Base-by-base conservation (phyloP, 2,329 filamentous ascomycete species). In the Aspergillus calidoustus region DNA sequence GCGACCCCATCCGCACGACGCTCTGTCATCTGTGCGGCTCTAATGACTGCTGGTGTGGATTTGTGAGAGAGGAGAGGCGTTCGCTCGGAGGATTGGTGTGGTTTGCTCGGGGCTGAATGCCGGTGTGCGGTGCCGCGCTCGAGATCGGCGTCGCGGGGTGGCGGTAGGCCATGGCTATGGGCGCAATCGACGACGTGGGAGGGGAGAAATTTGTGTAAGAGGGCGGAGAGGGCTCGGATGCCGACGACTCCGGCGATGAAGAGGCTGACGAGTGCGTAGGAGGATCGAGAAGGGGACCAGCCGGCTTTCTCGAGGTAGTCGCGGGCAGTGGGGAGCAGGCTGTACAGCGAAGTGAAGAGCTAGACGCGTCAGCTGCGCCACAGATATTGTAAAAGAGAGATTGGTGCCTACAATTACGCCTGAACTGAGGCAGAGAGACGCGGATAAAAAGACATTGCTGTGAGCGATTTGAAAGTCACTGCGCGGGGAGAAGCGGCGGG, bases 291-390 rank as follows among this genome's bases (percentile, higher is more conserved):
- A 3, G 91, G 82, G 7, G 86, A 83, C 76, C 89, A 88, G 17
- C 88, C 89, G 55, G 88, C 90, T 58, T 87, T 83, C 62, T 84
- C 81, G 3, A 99, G 84, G 72, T 96, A 97, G 44, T 82, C 83
- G 72, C 90, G 93, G 2, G 94, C 89, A 22, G 91, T 92, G 9
- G 94, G 94, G 7, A 98, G 84, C 91, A 98, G 97, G 77, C 89
- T 95, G 76, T 93, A 96, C 31, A 98, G 80, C 1, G 94, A 89
- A 41, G 93, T 97, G 77, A 97, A 97, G 46, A 97, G 85, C 93
- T 97, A 44, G 11, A 44, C 34, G 43, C 22, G 30, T 44, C 47
- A 50, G 8, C 17, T 7, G 49, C 46, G 55, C 48, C 57, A 48
- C 15, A 23, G 15, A 13, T 19, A 28, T 25, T 17, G 17, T 43